Evolutionary conservation across 75 land plant species (phyloP).

Genomic region (Picea glauca): DNA sequence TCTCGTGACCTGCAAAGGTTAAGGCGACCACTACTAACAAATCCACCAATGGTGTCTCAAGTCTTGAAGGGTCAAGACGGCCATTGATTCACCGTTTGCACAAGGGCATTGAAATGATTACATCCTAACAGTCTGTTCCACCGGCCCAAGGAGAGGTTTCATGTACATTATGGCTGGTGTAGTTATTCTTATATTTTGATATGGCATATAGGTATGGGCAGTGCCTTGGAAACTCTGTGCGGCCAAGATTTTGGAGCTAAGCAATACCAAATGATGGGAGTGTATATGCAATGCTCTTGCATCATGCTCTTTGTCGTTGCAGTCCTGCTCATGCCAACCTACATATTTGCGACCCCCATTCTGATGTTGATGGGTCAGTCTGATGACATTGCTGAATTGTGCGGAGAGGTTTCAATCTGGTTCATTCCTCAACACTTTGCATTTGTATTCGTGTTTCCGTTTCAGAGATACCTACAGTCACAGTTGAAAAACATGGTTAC

Average conservation of each 20-base stretch:
- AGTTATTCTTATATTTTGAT: no score
- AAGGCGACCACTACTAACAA: no score
- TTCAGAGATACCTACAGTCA: conserved; percentile 36
- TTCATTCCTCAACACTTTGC: conserved; percentile 34
- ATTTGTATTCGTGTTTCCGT: conserved; percentile 26
- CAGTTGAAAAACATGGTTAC: conserved; percentile 32
- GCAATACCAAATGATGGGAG: conserved; percentile 48
- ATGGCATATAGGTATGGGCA: conserved; percentile 68
- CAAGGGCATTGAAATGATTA: no score
- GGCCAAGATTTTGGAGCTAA: conserved; percentile 72
- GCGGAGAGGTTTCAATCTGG: conserved; percentile 26
- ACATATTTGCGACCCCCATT: conserved; percentile 38
- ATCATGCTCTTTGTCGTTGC: conserved; percentile 39
- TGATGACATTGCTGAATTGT: conserved; percentile 20
- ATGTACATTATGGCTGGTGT: no score
- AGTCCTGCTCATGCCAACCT: conserved; percentile 34
- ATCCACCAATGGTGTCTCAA: no score
- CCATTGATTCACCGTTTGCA: no score
- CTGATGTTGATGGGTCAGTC: conserved; percentile 33
- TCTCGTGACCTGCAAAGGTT: no score
- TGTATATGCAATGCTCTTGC: conserved; percentile 59
- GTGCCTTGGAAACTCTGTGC: conserved; percentile 68
- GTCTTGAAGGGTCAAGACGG: no score
- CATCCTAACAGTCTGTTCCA: no score
- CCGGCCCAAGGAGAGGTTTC: no score